Evolutionary conservation across 495 filamentous ascomycete species (phyloP).

Genomic region (Penicillium riverlandense): DNA sequence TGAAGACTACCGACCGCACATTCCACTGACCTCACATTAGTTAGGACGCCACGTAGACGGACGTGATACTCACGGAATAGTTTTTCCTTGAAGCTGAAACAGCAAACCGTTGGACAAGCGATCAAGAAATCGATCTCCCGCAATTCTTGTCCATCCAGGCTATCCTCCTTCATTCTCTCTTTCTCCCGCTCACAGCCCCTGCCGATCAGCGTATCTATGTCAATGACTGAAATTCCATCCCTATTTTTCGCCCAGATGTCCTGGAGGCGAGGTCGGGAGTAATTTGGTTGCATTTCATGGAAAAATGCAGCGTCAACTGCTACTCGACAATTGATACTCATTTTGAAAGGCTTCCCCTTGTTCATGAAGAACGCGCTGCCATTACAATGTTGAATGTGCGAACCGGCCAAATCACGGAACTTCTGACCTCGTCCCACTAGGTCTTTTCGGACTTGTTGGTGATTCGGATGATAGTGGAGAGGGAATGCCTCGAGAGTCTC

Average conservation of each 20-base stretch:
- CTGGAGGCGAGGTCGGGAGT: constrained; percentile 15
- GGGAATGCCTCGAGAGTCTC: constrained; percentile 20
- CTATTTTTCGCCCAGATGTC: constrained; percentile 5
- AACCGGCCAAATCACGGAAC: constrained; percentile 17
- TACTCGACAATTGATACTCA: constrained; percentile 18
- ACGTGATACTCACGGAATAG: constrained; percentile 14
- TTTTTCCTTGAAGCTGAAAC: constrained; percentile 22
- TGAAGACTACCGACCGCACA: constrained; percentile 22
- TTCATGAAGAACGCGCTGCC: constrained; percentile 21
- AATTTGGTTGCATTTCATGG: constrained; percentile 19
- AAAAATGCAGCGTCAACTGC: constrained; percentile 19
- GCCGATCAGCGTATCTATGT: constrained; percentile 8
- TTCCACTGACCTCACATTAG: constrained; percentile 19
- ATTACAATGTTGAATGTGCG: constrained; percentile 11
- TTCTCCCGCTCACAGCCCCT: constrained; percentile 16
- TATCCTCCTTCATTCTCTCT: constrained; percentile 13
- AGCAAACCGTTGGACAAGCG: constrained; percentile 16
- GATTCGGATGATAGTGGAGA: constrained; percentile 14
- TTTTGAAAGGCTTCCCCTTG: constrained; percentile 15
- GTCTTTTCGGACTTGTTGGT: constrained; percentile 9
- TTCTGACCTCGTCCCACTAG: constrained; percentile 19
- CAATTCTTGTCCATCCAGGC: constrained; percentile 12
- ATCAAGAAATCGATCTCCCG: constrained; percentile 19
- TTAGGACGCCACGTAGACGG: constrained; percentile 1
- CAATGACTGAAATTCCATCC: constrained; percentile 6